Evolutionary conservation across 495 filamentous ascomycete genomes (phyloP).

Genomic region (Daldinia grandis): DNA sequence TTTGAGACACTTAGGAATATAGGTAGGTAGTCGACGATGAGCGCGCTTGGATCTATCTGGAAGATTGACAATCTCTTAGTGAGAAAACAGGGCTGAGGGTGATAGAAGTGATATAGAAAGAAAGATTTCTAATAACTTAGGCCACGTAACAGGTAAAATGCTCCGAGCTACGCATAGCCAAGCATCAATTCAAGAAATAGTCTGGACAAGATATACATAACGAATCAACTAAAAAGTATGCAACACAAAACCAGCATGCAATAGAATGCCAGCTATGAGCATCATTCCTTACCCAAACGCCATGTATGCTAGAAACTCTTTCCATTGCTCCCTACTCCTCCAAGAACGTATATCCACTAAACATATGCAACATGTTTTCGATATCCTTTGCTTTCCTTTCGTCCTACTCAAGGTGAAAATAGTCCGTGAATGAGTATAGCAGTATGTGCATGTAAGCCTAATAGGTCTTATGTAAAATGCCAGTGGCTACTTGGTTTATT

Average conservation of each 20-base stretch:
- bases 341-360: not conserved
- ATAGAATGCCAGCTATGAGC: not conserved
- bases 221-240: not conserved
- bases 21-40: no score
- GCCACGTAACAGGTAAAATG: not conserved
- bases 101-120: no score
- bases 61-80: no score
- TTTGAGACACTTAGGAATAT: no score
- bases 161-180: not conserved
- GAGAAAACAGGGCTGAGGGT: no score
- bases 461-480: not conserved
- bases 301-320: constrained; percentile 3
- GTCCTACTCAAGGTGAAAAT: not conserved
- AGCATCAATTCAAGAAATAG: not conserved
- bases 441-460: not conserved
- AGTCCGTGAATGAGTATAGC: not conserved
- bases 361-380: constrained; percentile 2
- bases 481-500: not conserved
- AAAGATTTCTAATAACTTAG: not conserved
- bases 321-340: not conserved
- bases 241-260: not conserved
- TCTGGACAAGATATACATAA: not conserved
- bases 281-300: constrained; percentile 4
- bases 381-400: not conserved
- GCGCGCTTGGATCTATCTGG: no score